Conservation (phyloP, 139 green algal species). For the Tetraselmis striata region DNA sequence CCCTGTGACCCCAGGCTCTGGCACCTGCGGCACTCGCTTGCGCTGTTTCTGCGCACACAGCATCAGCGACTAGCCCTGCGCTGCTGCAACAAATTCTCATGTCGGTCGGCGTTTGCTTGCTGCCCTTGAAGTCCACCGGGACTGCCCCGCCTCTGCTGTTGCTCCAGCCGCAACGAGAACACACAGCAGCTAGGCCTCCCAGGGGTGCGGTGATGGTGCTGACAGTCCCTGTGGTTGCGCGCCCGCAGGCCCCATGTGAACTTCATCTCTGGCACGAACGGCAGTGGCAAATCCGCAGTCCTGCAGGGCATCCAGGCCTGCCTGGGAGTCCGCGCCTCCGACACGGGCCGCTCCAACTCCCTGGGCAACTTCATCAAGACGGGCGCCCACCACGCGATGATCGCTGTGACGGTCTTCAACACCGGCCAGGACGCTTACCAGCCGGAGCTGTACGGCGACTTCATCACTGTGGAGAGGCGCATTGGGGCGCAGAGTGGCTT, state of each 20-base stretch:
- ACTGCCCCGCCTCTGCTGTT: not conserved
- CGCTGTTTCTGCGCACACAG: not conserved
- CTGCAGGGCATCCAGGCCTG: conserved; percentile 65
- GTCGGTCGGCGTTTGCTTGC: not conserved
- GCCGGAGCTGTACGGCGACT: conserved; percentile 35
- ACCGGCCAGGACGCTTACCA: conserved; percentile 51
- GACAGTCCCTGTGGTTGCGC: too few species aligned
- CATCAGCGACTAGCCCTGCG: not conserved
- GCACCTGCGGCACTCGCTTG: too few species aligned
- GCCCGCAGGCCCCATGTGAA: conserved; percentile 56
- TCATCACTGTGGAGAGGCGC: conserved; percentile 58
- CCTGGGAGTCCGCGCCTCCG: conserved; percentile 50
- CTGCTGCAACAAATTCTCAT: not conserved
- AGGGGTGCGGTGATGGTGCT: too few species aligned
- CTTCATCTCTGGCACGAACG: conserved; percentile 61
- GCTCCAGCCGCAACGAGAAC: not conserved
- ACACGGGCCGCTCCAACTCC: conserved; percentile 42
- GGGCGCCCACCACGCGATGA: conserved; percentile 1
- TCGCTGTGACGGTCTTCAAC: conserved; percentile 62
- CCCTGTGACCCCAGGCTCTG: too few species aligned
- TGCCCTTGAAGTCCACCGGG: conserved; percentile 12
- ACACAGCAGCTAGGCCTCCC: too few species aligned
- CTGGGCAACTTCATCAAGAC: conserved; percentile 32
- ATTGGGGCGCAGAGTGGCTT: conserved; percentile 18
- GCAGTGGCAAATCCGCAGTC: conserved; percentile 62